Conservation (phyloP, 2,329 filamentous ascomycete species). For the Cryoendolithus antarcticus region DNA sequence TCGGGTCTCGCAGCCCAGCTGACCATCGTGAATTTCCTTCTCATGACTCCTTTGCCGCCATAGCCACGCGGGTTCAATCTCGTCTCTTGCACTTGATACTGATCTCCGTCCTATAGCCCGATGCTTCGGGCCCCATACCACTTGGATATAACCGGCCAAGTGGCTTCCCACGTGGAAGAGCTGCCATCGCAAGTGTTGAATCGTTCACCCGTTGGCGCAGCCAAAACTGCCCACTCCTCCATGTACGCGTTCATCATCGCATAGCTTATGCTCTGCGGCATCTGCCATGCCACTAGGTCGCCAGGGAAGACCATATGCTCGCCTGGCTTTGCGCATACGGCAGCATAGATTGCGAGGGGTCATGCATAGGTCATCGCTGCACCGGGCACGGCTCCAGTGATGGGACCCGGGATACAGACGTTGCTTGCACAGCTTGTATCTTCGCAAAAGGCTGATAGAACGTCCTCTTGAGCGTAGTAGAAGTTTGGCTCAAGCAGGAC, state of each 20-base stretch:
- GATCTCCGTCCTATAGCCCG: conserved; percentile 15
- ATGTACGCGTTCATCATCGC: conserved; percentile 39
- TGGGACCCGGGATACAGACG: conserved; percentile 35
- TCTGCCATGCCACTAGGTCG: conserved; percentile 35
- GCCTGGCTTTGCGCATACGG: conserved; percentile 31
- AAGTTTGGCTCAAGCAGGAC: conserved; percentile 38
- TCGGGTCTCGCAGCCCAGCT: conserved; percentile 36
- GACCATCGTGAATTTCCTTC: conserved; percentile 14
- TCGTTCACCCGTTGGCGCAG: conserved; percentile 29
- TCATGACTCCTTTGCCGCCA: conserved; percentile 16
- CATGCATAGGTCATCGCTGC: conserved; percentile 40
- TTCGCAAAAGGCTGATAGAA: conserved; percentile 31
- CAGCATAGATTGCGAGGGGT: conserved; percentile 39
- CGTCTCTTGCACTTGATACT: conserved; percentile 14
- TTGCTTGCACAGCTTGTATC: conserved; percentile 30
- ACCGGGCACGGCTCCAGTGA: conserved; percentile 39
- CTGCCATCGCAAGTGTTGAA: conserved; percentile 40
- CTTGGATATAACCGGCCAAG: conserved; percentile 35
- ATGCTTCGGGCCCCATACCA: conserved; percentile 30
- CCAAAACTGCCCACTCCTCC: conserved; percentile 38
- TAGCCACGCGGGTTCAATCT: conserved; percentile 17
- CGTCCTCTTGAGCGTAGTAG: conserved; percentile 44
- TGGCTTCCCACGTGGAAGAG: conserved; percentile 37
- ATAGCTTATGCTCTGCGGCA: conserved; percentile 28
- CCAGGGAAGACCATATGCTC: conserved; percentile 33